Percentiles rank a stretch among this genome's conserved stretches.
These are phyloP conservation scores for Rhodosporidiobolus odoratus DNA, from an alignment of 768 basidiomycete genomes.

Conservation along the genomic window DNA sequence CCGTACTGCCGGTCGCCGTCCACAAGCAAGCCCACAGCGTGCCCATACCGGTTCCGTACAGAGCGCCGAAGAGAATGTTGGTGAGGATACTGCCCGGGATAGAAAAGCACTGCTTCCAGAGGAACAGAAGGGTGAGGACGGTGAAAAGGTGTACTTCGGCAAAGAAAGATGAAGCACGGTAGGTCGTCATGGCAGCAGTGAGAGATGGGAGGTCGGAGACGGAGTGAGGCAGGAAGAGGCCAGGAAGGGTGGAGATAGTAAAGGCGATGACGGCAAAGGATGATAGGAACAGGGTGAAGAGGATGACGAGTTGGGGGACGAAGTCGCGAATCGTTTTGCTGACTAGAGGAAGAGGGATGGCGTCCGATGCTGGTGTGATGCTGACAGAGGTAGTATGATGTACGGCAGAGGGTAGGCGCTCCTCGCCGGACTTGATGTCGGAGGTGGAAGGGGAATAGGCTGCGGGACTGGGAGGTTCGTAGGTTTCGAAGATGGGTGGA, in stretches of 20 bases:
- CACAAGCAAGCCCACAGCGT: conserved; percentile 40
- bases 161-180: conserved; percentile 33
- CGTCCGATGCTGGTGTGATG: not conserved
- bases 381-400: conserved; percentile 4
- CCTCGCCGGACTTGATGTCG: not conserved
- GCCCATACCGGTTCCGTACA: conserved; percentile 40
- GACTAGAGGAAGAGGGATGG: not conserved
- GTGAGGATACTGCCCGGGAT: conserved; percentile 41
- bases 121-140: conserved; percentile 40
- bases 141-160: conserved; percentile 40
- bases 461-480: conserved; percentile 20
- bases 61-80: conserved; percentile 43
- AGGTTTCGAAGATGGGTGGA: conserved; percentile 26
- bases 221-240: conserved; percentile 39
- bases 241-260: conserved; percentile 40
- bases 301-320: conserved; percentile 38
- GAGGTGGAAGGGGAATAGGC: not conserved
- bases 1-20: conserved; percentile 40
- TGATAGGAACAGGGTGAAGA: conserved; percentile 39
- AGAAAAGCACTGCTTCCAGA: conserved; percentile 44
- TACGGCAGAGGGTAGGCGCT: not conserved
- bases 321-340: conserved; percentile 26
- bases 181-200: conserved; percentile 28
- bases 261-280: conserved; percentile 39
- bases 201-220: conserved; percentile 39